Base-by-base conservation (phyloP, 2,329 filamentous ascomycete species). In the Magnaporthiopsis poae region DNA sequence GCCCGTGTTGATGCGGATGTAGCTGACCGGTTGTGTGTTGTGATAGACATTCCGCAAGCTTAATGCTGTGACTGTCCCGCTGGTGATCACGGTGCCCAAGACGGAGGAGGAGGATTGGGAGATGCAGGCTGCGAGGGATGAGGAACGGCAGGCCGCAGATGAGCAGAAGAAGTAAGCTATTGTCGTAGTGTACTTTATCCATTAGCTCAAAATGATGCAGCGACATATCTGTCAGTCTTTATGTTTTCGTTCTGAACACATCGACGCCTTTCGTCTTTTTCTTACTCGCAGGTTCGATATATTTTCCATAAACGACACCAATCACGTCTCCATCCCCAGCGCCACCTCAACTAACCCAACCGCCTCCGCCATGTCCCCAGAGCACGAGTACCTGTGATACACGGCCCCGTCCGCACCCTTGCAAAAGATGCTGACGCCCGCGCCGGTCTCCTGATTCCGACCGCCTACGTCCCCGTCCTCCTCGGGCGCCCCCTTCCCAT, bases 51-150 rank as follows among this genome's bases (percentile, higher is more conserved):
- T 77, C 64, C 73, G 76, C 1, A 77, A 77, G 70, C 65, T 77
- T 21, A 77, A 77, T n/a, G 75, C 75, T 0, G 71, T 74, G 5
- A 76, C 73, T 1, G 75, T 77, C 18, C 75, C 75, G 2, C 64
- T 71, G 8, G 67, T 77, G 46, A 74, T 77, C 2, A 75, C 73
- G 68, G 75, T 77, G 1, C 76, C 75, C 5, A 74, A 75, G 70
- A 73, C 67, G 0, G 74, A 77, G 64, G 75, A 77, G 62, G 75
- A 78, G 65, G 75, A 77, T 46, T 65, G 66, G 62, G 73, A 75
- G 67, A 68, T 77, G 71, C 72, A 73, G 63, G 71, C 70, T 0
- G 74, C 73, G 52, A 68, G 74, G 27, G 73, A 75, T 62, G 68
- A 70, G 33, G 66, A 67, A 60, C 35, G n/a, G 7, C 46, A 56